Evolutionary conservation across 2,329 filamentous ascomycete species (phyloP), one percentile per base, ranked within the genome.

Genomic region (Knufia fluminis): DNA sequence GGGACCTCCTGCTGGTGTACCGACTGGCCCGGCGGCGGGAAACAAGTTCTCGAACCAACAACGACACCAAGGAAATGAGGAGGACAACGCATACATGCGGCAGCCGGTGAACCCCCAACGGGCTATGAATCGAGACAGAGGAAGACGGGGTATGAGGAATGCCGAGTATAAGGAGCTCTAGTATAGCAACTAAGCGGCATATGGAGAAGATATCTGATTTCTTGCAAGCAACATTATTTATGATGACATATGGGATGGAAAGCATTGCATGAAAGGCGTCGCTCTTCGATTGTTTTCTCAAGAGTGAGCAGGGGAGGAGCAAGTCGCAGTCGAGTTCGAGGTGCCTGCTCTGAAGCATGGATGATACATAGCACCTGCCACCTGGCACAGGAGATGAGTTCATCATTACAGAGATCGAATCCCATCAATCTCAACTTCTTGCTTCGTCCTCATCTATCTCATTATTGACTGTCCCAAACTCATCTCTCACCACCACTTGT

Each of bases 61-160:
- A 59, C 68, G 74, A 48, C 75, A 71, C 20, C 63, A 70, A 31
- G 75, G 76, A 1, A 82, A 77, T 51, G 80, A 80, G 55, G 87
- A 94, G 49, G 89, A 94, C 51, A 87, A 89, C 52, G 86, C 92
- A 4, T 98, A 98, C 69, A 94, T 97, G 66, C 80, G 92, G 51
- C 91, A 95, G 66, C 92, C 92, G 0, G 86, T 97, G 54, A 98
- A 98, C 64, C 91, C 90, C 2, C 86, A 95, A 63, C 80, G 92
- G 45, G 86, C 92, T 63, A 84, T 90, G 66, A 87, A 89, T 62
- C 79, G 85, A 60, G 83, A 88, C 60, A 80, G 84, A 56, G 50
- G 50, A 9, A 52, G 49, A 33, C 33, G 26, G 20, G 45, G 45
- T 2, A 80, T 86, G 48, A 78, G 92, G 49, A 90, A 90, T 9